Conservation (phyloP, 257 asterid species). For the Nicotiana attenuata region DNA sequence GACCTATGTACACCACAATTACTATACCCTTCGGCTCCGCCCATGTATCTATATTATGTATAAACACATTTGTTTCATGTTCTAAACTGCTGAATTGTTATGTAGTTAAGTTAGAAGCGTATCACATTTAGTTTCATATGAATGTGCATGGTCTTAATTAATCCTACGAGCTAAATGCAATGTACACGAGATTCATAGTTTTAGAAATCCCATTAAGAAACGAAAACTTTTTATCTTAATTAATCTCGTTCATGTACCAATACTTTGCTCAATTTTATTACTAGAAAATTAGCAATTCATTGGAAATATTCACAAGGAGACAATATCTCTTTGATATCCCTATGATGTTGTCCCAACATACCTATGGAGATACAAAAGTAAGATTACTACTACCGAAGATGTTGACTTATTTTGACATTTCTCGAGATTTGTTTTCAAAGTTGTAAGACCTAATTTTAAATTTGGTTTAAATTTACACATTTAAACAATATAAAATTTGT, state of each 20-base stretch:
- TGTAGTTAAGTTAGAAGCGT: neutral
- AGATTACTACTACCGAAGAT: neutral
- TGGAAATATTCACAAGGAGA: neutral
- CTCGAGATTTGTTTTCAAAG: neutral
- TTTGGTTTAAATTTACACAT: no score
- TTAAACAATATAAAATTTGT: neutral
- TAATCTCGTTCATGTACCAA: neutral
- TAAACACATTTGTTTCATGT: neutral
- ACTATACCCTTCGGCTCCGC: no score
- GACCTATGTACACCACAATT: no score
- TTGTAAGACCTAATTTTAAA: neutral
- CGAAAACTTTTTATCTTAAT: neutral
- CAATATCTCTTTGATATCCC: neutral
- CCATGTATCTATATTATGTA: neutral
- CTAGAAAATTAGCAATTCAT: neutral
- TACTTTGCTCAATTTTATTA: neutral
- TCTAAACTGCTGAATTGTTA: neutral
- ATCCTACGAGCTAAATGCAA: slow-evolving; percentile 1
- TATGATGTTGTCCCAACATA: slow-evolving; percentile 5
- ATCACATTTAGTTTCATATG: neutral
- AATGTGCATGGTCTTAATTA: neutral
- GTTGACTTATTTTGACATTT: neutral
- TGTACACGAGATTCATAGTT: neutral
- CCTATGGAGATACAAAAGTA: neutral
- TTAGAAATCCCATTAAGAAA: neutral